Evolutionary conservation across 306 rosid species (phyloP).

Genomic region (Lithocarpus polystachyus): DNA sequence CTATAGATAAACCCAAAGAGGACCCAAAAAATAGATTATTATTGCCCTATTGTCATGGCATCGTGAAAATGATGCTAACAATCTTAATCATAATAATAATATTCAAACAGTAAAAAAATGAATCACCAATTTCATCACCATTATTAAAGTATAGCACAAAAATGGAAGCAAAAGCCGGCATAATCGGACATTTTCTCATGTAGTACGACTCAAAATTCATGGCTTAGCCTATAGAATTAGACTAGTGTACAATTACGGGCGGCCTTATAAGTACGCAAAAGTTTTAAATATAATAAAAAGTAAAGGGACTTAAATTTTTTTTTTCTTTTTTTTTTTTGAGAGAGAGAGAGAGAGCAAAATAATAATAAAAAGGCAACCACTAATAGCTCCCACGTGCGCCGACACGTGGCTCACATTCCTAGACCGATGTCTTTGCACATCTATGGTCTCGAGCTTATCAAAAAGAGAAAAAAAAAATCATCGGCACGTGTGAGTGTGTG

Average conservation of each 20-base stretch:
- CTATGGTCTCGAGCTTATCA: slow-evolving; percentile 30
- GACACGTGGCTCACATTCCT: slow-evolving; percentile 55
- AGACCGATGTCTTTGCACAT: slow-evolving; percentile 18
- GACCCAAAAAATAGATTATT: neutral
- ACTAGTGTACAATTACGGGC: neutral
- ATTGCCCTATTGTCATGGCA: neutral
- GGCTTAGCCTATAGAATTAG: neutral
- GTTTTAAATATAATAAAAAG: neutral
- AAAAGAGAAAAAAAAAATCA: neutral
- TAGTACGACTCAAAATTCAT: neutral
- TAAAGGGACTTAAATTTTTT: neutral
- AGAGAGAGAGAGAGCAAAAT: too few relatives aligned
- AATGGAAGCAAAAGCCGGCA: slow-evolving; percentile 50
- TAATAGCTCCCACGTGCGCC: slow-evolving; percentile 30
- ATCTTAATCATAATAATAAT: neutral
- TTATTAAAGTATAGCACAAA: slow-evolving; percentile 3
- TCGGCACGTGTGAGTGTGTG: slow-evolving; percentile 25
- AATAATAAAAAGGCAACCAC: slow-evolving; percentile 4
- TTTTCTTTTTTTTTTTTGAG: neutral
- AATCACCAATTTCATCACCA: slow-evolving; percentile 18
- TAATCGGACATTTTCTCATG: slow-evolving; percentile 44
- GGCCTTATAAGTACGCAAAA: neutral
- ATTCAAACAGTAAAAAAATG: slow-evolving; percentile 20
- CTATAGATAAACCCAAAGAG: neutral
- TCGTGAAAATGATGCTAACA: neutral